These are phyloP conservation scores for Blastomyces percursus DNA, from an alignment of 2,329 filamentous ascomycete genomes.

Conservation along the genomic window DNA sequence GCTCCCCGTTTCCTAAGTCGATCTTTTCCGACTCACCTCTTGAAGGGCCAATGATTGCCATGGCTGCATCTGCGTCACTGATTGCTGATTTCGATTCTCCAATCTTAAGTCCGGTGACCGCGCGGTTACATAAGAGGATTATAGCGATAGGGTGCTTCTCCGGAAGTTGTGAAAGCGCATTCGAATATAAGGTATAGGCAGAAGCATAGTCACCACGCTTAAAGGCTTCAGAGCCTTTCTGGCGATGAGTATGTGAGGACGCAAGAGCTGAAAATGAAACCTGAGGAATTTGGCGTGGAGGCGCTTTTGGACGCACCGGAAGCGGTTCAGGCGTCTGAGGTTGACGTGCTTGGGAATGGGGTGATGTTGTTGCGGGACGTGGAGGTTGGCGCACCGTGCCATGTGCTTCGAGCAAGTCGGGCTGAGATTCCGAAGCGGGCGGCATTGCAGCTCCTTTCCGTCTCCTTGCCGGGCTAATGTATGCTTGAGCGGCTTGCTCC, in stretches of 20 bases:
- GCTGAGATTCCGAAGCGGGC: slow-evolving; percentile 37
- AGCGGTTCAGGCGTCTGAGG: slow-evolving; percentile 37
- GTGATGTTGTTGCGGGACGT: slow-evolving; percentile 24
- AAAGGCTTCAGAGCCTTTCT: slow-evolving; percentile 76
- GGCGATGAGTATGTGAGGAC: slow-evolving; percentile 65
- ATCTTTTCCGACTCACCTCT: slow-evolving; percentile 74
- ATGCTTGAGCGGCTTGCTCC: slow-evolving; percentile 69
- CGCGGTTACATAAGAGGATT: slow-evolving; percentile 81
- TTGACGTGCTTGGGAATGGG: slow-evolving; percentile 31
- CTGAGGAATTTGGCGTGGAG: slow-evolving; percentile 46
- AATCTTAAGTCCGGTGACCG: slow-evolving; percentile 79
- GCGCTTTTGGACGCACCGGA: slow-evolving; percentile 37
- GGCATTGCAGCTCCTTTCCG: slow-evolving; percentile 51
- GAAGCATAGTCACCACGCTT: slow-evolving; percentile 87
- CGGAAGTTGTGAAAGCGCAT: slow-evolving; percentile 64
- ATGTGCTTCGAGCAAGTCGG: slow-evolving; percentile 53
- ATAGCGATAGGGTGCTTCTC: slow-evolving; percentile 71
- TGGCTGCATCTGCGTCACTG: slow-evolving; percentile 67
- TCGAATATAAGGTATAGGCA: slow-evolving; percentile 72
- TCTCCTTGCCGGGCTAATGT: slow-evolving; percentile 75
- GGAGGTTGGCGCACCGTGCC: slow-evolving; percentile 23
- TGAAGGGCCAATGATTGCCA: slow-evolving; percentile 66
- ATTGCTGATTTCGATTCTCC: slow-evolving; percentile 85
- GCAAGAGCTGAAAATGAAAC: slow-evolving; percentile 60
- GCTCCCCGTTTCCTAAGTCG: slow-evolving; percentile 51